Conservation (phyloP, 768 basidiomycete species). For the Dioszegia aurantiaca region DNA sequence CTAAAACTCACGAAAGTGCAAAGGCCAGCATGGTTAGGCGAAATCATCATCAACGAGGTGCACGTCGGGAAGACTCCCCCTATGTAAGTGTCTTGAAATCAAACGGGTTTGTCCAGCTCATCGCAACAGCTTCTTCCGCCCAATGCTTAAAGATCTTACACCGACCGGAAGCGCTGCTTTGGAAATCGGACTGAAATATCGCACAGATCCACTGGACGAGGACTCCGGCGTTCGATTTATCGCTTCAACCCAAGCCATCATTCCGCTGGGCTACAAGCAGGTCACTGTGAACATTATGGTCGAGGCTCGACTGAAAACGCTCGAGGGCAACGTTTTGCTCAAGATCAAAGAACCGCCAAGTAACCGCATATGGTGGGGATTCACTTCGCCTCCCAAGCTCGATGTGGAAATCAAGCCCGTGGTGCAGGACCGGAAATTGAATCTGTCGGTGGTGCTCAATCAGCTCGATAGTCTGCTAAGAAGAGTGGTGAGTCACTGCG, state of each 20-base stretch:
- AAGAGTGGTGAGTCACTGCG: conserved; percentile 66
- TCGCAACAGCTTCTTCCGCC: conserved; percentile 71
- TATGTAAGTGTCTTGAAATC: conserved; percentile 28
- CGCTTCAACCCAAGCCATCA: conserved; percentile 81
- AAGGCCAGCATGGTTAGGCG: conserved; percentile 77
- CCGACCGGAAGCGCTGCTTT: conserved; percentile 87
- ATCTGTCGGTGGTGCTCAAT: conserved; percentile 85
- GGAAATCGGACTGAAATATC: conserved; percentile 64
- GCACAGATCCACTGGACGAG: conserved; percentile 57
- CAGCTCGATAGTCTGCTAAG: conserved; percentile 84
- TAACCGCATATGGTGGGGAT: conserved; percentile 88
- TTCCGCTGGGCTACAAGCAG: conserved; percentile 79
- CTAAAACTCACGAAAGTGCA: conserved; percentile 91
- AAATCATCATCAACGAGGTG: conserved; percentile 82
- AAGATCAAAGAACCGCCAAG: conserved; percentile 86
- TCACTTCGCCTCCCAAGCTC: conserved; percentile 84
- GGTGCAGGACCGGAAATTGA: conserved; percentile 89
- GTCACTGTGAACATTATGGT: conserved; percentile 86
- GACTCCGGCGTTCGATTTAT: conserved; percentile 84
- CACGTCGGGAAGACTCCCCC: conserved; percentile 80
- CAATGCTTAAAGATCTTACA: conserved; percentile 96
- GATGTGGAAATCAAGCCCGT: conserved; percentile 87
- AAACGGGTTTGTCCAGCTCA: conserved; percentile 8
- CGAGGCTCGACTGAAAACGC: conserved; percentile 78
- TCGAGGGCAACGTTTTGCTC: conserved; percentile 86